Percentiles rank a stretch among this genome's conserved stretches.
Conservation (phyloP, 1,284 basidiomycete species). For the Lignosus rhinocerotis region DNA sequence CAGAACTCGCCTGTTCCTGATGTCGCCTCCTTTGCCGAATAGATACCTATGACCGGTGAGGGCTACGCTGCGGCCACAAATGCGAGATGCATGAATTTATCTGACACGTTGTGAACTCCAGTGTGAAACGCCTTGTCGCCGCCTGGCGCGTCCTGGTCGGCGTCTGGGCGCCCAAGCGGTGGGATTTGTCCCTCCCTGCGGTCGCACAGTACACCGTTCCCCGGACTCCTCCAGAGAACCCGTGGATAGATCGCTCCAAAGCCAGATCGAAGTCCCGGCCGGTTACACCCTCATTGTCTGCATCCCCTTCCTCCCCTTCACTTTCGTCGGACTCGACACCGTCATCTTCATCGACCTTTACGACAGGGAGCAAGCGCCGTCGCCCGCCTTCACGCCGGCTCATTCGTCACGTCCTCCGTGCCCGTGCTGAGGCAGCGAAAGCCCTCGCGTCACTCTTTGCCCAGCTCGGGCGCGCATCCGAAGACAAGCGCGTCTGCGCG, state of each 20-base stretch:
- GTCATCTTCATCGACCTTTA: background rate
- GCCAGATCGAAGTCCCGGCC: slow-evolving; percentile 22
- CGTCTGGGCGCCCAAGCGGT: slow-evolving; percentile 82
- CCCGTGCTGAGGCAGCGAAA: slow-evolving; percentile 75
- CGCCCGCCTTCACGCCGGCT: slow-evolving; percentile 77
- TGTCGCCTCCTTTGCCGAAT: background rate
- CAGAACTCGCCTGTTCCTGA: slow-evolving; percentile 5
- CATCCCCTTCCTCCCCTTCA: slow-evolving; percentile 36
- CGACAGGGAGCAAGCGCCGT: slow-evolving; percentile 36
- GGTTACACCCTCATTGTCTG: slow-evolving; percentile 13
- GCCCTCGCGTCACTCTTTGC: slow-evolving; percentile 72
- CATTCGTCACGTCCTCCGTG: slow-evolving; percentile 82
- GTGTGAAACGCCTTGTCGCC: slow-evolving; percentile 79
- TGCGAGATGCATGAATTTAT: slow-evolving; percentile 5
- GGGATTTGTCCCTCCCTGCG: slow-evolving; percentile 72
- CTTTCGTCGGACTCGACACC: slow-evolving; percentile 30
- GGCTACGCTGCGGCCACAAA: slow-evolving; percentile 14
- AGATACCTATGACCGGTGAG: slow-evolving; percentile 84
- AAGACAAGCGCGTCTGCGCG: slow-evolving; percentile 51
- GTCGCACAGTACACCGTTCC: slow-evolving; percentile 78
- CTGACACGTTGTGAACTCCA: slow-evolving; percentile 33
- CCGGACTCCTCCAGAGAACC: slow-evolving; percentile 60
- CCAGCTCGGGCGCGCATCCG: slow-evolving; percentile 55
- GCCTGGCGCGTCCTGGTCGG: slow-evolving; percentile 91
- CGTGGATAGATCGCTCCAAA: slow-evolving; percentile 62